These are phyloP conservation scores for Thelonectria blattea DNA, from an alignment of 2,329 filamentous ascomycete genomes.

Conservation along the genomic window DNA sequence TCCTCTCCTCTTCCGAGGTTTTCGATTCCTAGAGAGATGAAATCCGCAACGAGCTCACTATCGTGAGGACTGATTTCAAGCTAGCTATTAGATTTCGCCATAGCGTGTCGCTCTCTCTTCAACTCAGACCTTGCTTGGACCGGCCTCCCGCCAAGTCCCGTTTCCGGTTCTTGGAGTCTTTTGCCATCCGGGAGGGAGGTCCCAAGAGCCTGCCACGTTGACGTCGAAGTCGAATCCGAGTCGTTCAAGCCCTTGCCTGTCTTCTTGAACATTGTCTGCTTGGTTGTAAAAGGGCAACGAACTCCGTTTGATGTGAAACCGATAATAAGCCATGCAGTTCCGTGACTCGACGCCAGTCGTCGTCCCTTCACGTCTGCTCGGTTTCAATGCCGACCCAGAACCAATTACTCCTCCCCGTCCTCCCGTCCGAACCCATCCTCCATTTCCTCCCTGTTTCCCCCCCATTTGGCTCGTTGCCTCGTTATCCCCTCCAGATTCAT, in stretches of 20 bases:
- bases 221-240: constrained; percentile 38
- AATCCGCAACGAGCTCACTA: constrained; percentile 38
- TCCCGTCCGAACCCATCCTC: constrained; percentile 19
- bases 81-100: constrained; percentile 46
- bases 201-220: constrained; percentile 36
- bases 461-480: constrained; percentile 16
- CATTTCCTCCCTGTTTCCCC: constrained; percentile 18
- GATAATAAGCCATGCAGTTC: constrained; percentile 28
- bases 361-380: constrained; percentile 33
- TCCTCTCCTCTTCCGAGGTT: constrained; percentile 32
- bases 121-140: constrained; percentile 38
- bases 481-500: constrained; percentile 13
- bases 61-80: constrained; percentile 43
- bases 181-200: constrained; percentile 31
- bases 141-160: constrained; percentile 32
- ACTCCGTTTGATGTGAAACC: constrained; percentile 38
- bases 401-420: constrained; percentile 35
- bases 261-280: constrained; percentile 26
- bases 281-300: constrained; percentile 36
- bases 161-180: constrained; percentile 35
- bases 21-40: constrained; percentile 36
- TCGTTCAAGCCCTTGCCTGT: constrained; percentile 37
- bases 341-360: constrained; percentile 22
- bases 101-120: constrained; percentile 45
- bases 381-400: constrained; percentile 36